Evolutionary conservation across 805 yeast species (phyloP).

Genomic region (Candida orba): DNA sequence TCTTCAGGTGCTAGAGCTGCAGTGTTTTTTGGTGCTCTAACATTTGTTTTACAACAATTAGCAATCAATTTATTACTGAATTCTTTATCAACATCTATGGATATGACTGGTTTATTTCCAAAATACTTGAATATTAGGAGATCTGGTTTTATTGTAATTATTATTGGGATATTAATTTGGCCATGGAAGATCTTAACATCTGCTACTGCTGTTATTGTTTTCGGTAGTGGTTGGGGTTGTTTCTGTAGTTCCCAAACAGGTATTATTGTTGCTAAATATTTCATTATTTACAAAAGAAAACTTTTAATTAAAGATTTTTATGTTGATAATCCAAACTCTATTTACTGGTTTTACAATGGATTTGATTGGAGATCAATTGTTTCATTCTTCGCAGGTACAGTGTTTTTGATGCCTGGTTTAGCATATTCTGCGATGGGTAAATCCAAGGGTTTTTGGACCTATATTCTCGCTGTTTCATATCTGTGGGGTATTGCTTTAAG

Average conservation of each 20-base stretch:
- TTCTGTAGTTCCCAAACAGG: constrained; percentile 19
- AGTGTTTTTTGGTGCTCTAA: constrained; percentile 24
- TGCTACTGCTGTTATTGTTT: constrained; percentile 17
- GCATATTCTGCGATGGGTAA: constrained; percentile 9
- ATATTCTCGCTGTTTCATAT: constrained; percentile 16
- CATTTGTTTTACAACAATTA: constrained; percentile 25
- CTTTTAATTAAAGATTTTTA: constrained; percentile 16
- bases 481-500: constrained; percentile 15
- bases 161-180: constrained; percentile 30
- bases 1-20: constrained; percentile 25
- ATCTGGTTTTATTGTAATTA: constrained; percentile 22
- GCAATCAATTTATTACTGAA: constrained; percentile 25
- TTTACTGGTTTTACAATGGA: constrained; percentile 19
- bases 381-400: constrained; percentile 17
- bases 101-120: constrained; percentile 29
- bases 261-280: constrained; percentile 12
- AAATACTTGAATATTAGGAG: constrained; percentile 28
- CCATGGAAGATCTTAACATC: constrained; percentile 34
- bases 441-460: constrained; percentile 13
- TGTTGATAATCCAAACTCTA: constrained; percentile 8
- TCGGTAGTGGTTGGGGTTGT: constrained; percentile 21
- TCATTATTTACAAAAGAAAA: constrained; percentile 15
- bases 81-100: constrained; percentile 25
- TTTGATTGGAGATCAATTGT: constrained; percentile 23
- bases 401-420: constrained; percentile 22